A percentile compares a stretch with the other conserved stretches of the same genome.
phyloP scores from a whole-genome alignment of 2,329 filamentous ascomycete genomes.

The Colletotrichum sp. region DNA sequence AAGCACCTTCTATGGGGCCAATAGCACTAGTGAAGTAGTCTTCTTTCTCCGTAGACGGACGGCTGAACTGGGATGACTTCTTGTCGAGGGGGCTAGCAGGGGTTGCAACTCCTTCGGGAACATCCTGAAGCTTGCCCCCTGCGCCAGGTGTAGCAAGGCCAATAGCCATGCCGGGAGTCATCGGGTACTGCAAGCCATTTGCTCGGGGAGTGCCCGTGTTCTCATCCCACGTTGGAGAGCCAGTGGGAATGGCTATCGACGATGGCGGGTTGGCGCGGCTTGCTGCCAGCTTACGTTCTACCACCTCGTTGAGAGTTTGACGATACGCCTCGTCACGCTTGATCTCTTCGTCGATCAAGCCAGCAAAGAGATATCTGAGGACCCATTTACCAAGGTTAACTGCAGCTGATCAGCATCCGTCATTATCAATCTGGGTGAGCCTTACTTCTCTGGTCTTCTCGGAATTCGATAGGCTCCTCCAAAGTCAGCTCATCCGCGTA shows the following conservation, averaged over 20 bases:
- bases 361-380: constrained; percentile 87
- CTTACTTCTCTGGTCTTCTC: constrained; percentile 92
- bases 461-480: constrained; percentile 78
- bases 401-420: constrained; percentile 36
- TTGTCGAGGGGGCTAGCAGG: constrained; percentile 58
- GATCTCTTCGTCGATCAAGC: constrained; percentile 89
- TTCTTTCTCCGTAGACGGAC: constrained; percentile 66
- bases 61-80: constrained; percentile 59
- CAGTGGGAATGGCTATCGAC: constrained; percentile 57
- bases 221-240: constrained; percentile 40
- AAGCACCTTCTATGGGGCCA: constrained; percentile 49
- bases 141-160: constrained; percentile 72
- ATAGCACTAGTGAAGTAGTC: constrained; percentile 81
- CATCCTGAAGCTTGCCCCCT: constrained; percentile 46
- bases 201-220: constrained; percentile 58
- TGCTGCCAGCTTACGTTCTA: constrained; percentile 63
- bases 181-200: constrained; percentile 65
- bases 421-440: too few relatives aligned
- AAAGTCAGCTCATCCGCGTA: constrained; percentile 89
- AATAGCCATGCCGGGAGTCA: constrained; percentile 80
- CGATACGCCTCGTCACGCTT: constrained; percentile 78
- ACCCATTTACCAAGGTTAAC: constrained; percentile 98
- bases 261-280: constrained; percentile 63
- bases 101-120: constrained; percentile 51
- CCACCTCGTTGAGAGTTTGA: constrained; percentile 67